Conservation (phyloP, 768 basidiomycete species). For the Psilocybe azurescens region DNA sequence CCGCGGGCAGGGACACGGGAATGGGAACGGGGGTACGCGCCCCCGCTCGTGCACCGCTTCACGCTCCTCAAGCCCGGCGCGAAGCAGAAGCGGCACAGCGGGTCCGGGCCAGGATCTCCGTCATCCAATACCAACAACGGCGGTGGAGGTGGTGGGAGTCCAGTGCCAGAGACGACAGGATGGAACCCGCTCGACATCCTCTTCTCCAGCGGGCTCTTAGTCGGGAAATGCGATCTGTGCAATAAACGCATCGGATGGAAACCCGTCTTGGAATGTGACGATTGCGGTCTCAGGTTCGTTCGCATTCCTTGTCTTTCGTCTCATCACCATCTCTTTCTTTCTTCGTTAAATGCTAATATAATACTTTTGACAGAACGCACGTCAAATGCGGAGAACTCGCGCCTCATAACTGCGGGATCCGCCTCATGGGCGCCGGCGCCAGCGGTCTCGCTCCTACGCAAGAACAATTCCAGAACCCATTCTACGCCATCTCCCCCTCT, state of each 20-base stretch:
- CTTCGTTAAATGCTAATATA: background rate
- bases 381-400: constrained; percentile 87
- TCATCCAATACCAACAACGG: constrained; percentile 33
- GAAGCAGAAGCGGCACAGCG: constrained; percentile 51
- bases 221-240: constrained; percentile 85
- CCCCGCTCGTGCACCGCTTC: constrained; percentile 80
- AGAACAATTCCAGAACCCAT: constrained; percentile 25
- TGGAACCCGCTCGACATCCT: constrained; percentile 85
- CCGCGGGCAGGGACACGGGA: constrained; percentile 30
- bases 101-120: constrained; percentile 23
- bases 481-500: constrained; percentile 41
- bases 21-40: constrained; percentile 26
- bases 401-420: constrained; percentile 79
- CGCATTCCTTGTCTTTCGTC: background rate
- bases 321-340: background rate
- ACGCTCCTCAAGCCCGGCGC: constrained; percentile 81
- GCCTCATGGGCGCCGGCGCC: constrained; percentile 30
- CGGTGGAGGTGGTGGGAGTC: background rate
- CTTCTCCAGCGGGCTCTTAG: constrained; percentile 73
- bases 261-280: constrained; percentile 85
- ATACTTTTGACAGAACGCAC: constrained; percentile 54
- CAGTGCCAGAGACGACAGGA: constrained; percentile 30
- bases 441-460: background rate
- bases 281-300: constrained; percentile 74
- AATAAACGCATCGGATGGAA: constrained; percentile 86